Conservation (phyloP, 129 eudicot species). For the Centrapalus pauciflorus region DNA sequence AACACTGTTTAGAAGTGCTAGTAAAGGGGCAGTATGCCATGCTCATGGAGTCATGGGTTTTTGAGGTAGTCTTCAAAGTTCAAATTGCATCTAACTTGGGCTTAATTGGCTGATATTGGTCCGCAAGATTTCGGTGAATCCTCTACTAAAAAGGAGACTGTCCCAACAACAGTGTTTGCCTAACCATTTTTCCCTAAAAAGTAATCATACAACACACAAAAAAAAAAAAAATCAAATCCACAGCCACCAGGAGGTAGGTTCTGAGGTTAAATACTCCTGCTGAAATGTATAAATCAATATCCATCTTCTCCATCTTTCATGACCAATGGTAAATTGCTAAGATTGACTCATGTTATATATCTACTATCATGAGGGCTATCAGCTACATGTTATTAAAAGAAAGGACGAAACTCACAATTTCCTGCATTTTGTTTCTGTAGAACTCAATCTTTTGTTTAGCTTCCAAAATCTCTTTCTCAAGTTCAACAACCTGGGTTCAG, state of each 20-base stretch:
- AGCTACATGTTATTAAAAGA: background rate
- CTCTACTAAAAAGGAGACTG: background rate
- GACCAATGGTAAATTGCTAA: background rate
- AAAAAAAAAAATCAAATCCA: background rate
- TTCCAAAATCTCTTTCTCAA: constrained; percentile 79
- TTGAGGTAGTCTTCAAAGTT: background rate
- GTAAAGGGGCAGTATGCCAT: too few species aligned
- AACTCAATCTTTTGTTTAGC: constrained; percentile 74
- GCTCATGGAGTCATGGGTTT: background rate
- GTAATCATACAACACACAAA: background rate
- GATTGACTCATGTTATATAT: background rate
- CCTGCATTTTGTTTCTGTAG: constrained; percentile 87
- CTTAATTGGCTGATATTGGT: too few species aligned
- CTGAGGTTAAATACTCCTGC: background rate
- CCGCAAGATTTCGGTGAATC: background rate
- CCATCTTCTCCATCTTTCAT: background rate
- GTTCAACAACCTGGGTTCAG: constrained; percentile 44
- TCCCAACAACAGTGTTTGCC: background rate
- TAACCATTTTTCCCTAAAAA: background rate
- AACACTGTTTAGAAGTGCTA: too few species aligned
- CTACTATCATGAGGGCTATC: background rate
- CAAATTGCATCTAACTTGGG: too few species aligned
- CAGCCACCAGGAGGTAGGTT: background rate
- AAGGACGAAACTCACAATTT: constrained; percentile 59
- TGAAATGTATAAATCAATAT: background rate